Evolutionary conservation across 169 alveolate genomes (phyloP), one percentile per base, ranked within the genome.

Genomic region (Cryptosporidium xiaoi): DNA sequence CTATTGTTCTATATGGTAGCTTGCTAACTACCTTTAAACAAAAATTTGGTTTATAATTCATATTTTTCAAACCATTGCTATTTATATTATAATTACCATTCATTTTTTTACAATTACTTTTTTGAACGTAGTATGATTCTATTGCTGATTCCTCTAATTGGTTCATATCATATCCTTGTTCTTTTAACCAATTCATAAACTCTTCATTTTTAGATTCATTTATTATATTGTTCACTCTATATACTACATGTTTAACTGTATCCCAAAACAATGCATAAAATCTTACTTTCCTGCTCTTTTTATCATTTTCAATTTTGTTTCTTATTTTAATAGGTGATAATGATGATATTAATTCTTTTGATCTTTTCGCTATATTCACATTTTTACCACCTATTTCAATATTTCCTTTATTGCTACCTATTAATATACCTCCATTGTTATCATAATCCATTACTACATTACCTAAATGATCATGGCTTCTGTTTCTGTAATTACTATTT

Each of bases 201-300:
- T 77, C 71, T 13, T 77, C 71, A 2, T 56, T 58, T 44, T 62
- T 46, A 24, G 77, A 60, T 12, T 18, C 46, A 24, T 58, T 36
- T n/a, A 77, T 51, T 44, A 77, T 77, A 62, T 77, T 66, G n/a
- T 77, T 44, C 6, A 77, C 69, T 36, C 87, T 16, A 77, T 77
- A 77, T 10, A 77, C 87, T 31, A 77, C 65, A 62, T 77, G 87
- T 60, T 77, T 77, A 12, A 77, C 71, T 31, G 87, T 77, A 77
- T 77, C 87, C 87, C 87, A 77, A 77, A 77, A 77, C 29, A 77
- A 77, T 60, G 87, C 87, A 60, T 77, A 77, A 62, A 77, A 77
- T 60, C 50, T 58, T 27, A 51, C 27, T 10, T 64, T 10, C 12
- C 6, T 6, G 18, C 18, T 33, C 33, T 33, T 33, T 62, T n/a